Conservation (phyloP, 768 basidiomycete species). For the Udeniomyces megalosporus region DNA sequence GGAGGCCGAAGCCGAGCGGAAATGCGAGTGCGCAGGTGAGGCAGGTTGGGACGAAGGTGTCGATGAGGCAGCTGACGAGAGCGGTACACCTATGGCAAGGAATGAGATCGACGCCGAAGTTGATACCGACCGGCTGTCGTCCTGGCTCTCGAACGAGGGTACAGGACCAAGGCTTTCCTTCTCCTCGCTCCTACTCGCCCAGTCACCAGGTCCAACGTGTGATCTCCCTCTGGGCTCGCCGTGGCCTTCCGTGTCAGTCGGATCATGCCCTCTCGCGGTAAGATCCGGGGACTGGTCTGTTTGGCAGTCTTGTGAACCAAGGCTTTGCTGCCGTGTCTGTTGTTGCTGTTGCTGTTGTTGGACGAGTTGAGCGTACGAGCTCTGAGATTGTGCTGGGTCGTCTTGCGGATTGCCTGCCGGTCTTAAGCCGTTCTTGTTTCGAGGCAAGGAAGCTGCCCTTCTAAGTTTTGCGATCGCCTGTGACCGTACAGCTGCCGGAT, state of each 20-base stretch:
- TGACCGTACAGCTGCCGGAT: constrained; percentile 61
- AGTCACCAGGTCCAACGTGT: too few species aligned
- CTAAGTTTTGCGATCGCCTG: constrained; percentile 77
- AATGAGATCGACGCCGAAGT: too few species aligned
- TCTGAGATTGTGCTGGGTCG: background rate
- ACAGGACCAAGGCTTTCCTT: too few species aligned
- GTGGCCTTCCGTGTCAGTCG: background rate
- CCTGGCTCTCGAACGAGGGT: too few species aligned
- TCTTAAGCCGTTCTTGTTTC: constrained; percentile 77
- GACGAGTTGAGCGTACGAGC: background rate
- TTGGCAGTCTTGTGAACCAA: background rate
- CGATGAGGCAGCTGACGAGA: background rate
- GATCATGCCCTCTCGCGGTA: background rate
- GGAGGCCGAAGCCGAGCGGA: background rate
- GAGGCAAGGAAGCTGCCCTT: constrained; percentile 75
- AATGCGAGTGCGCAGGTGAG: background rate
- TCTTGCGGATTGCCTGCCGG: constrained; percentile 31
- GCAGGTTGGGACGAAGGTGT: background rate
- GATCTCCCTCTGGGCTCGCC: background rate
- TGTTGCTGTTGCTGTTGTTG: background rate
- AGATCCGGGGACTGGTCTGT: background rate
- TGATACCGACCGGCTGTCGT: too few species aligned
- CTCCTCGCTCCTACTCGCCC: too few species aligned
- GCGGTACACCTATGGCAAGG: background rate
- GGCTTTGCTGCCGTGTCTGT: background rate